Evolutionary conservation across 2,329 filamentous ascomycete genomes (phyloP), one percentile per base, ranked within the genome.

Genomic region (Neofusicoccum parvum): DNA sequence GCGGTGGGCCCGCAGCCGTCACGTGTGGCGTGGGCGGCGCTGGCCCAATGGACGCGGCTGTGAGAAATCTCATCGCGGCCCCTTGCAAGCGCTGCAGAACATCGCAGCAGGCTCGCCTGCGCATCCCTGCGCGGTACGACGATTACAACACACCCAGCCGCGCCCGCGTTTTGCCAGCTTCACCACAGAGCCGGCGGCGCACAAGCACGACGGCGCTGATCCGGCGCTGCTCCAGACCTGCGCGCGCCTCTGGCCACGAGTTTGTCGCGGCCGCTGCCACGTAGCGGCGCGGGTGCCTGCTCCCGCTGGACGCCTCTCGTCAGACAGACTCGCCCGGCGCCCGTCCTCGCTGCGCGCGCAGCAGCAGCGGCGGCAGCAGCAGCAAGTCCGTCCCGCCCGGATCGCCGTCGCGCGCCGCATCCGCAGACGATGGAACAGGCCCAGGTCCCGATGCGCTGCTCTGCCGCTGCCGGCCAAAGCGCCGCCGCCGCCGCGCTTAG

Each of bases 201-300:
- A 59, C 54, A 59, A 59, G 56, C 56, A 60, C 56, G 41, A 60
- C 56, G 41, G 56, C 56, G 56, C 56, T 48, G 56, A 60, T 60
- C 56, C 56, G 56, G 56, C 56, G 12, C 50, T 23, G 32, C 27
- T 27, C 43, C 27, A 32, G 6, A 32, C 27, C 27, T 32, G 27
- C 27, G 5, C 27, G 27, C 27, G 27, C 27, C 27, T 32, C 56
- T 60, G 43, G 43, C 41, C 41, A 48, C 27, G 56, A 60, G 23
- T 20, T 46, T 46, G 54, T 46, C 53, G 37, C 53, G 34, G 20
- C 37, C 53, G 34, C 37, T 58, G 53, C 54, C 56, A 60, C 56
- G 56, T 60, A 60, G 56, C 56, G 32, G n/a, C 23, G 32, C 56
- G 10, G 50, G 50, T 53, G 49, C 49, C 50, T 53, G 50, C 23